Evolutionary conservation across 2,329 filamentous ascomycete species (phyloP), one percentile per base, ranked within the genome.

Genomic region (Xylariaceae sp.): DNA sequence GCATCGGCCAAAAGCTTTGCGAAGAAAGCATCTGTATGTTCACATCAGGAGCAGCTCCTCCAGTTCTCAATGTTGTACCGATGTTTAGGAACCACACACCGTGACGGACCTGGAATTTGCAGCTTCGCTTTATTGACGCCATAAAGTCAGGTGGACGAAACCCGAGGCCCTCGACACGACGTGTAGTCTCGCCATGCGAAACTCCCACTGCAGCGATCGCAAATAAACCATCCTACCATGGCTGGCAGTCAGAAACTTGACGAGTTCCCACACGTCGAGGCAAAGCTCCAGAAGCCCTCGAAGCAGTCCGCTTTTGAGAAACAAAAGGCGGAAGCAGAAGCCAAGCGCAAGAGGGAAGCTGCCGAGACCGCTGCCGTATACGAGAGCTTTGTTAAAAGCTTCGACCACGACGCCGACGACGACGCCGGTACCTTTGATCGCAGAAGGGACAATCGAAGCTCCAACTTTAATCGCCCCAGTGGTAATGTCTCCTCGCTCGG

Each of bases 291-390:
- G 40, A 86, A 86, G 34, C 80, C 86, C 0, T 74, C 81, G 46
- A 92, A 89, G 64, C 86, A 92, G 59, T 94, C 88, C 14, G 74
- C 84, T 17, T 95, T 94, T 60, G 89, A 95, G 66, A 82, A 83
- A 53, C 85, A 94, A 61, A 88, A 85, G 61, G 86, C 86, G 43
- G 88, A 94, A 60, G 86, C 85, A 40, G 88, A 94, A 68, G 88
- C 87, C 16, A 95, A 95, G 66, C 81, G 85, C 43, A 74, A 78
- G 51, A 77, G 87, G 50, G 89, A 94, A 62, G 84, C 83, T 55
- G 87, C 83, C 50, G 89, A 95, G 65, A 94, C 86, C 5, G 86
- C 85, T 15, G 88, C 87, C 16, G 87, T 88, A 1, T 85, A 89
- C 61, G 80, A 88, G 52, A 87, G 90, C 50, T 95, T 95, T 51